Evolutionary conservation across 805 yeast species (phyloP), one percentile per base, ranked within the genome.

Genomic region (Monosporozyma yasuniensis): DNA sequence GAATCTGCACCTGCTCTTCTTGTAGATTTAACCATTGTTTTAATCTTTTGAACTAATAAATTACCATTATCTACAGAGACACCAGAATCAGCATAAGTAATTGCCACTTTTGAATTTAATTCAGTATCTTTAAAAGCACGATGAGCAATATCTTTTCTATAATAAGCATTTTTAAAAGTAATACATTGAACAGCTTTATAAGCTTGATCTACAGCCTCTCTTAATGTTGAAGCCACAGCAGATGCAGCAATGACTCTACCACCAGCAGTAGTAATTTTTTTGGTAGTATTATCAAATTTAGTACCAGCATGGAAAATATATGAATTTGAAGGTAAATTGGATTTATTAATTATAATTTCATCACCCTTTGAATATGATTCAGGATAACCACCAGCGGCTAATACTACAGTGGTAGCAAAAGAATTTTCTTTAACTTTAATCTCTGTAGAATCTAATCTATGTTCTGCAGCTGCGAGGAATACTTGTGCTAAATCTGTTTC

Each of bases 381-480:
- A 9, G 99, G 99, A 68, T 93, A 93, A 2, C 99, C 99, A 55
- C 89, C 96, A 50, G 99, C 98, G 41, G 98, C 82, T 79, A 91
- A 76, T 5, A 93, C 97, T 27, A 93, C 98, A 6, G 98, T 91
- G 27, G 97, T 84, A 43, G 96, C 82, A 58, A 75, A 87, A 42
- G 78, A 79, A 58, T 77, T 69, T 30, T 69, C 67, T 54, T 72
- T 75, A 54, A 86, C 69, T 32, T 74, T 74, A 58, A 79, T 72
- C 16, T 72, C 72, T 44, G 89, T 87, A 28, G 96, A 78, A 64
- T 93, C 99, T 56, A 93, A 78, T 68, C 98, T 78, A 69, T 85
- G 95, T 67, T 91, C 96, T 43, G 93, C 96, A 56, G 95, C 84
- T 44, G 98, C 99, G 49, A 91, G 70, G 78, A 95, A 80, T 44